phyloP scores from a whole-genome alignment of 371 early-diverging fungal species.

The Umbelopsis sp. region DNA sequence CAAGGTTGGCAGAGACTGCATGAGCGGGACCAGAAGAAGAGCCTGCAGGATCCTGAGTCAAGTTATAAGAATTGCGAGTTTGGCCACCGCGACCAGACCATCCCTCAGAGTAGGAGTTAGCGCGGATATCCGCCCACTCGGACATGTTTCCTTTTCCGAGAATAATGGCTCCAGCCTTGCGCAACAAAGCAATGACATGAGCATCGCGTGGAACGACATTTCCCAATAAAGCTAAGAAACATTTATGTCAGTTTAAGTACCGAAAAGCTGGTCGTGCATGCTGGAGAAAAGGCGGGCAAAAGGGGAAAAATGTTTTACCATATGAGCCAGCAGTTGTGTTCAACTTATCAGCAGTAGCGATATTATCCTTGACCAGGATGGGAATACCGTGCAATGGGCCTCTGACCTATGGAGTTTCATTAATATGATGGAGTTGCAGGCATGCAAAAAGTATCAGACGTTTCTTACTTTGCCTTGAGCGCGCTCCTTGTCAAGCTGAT shows the following conservation, averaged over 20 bases:
- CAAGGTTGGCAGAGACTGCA: constrained; percentile 29
- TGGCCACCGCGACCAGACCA: constrained; percentile 26
- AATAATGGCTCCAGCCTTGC: constrained; percentile 36
- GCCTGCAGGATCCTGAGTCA: constrained; percentile 23
- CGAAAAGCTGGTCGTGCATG: not conserved
- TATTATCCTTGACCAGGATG: constrained; percentile 35
- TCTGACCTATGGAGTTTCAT: not conserved
- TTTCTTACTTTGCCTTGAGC: constrained; percentile 6
- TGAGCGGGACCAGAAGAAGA: constrained; percentile 33
- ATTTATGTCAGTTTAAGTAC: not conserved
- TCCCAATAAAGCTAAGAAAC: constrained; percentile 13
- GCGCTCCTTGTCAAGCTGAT: constrained; percentile 20
- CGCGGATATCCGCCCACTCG: constrained; percentile 27
- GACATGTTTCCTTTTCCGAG: constrained; percentile 36
- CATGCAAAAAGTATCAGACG: not conserved
- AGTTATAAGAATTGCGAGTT: constrained; percentile 22
- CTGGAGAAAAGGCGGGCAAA: not conserved
- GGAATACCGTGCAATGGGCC: constrained; percentile 27
- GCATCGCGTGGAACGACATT: constrained; percentile 18
- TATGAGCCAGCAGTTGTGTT: constrained; percentile 35
- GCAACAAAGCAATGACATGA: constrained; percentile 21
- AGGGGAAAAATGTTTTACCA: constrained; percentile 12
- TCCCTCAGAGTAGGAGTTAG: constrained; percentile 18
- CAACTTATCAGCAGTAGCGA: constrained; percentile 30
- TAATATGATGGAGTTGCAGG: not conserved